Percentiles rank a stretch among this genome's conserved stretches.
Evolutionary conservation across 257 asterid species (phyloP).

Genomic region (Nemophila menziesii): DNA sequence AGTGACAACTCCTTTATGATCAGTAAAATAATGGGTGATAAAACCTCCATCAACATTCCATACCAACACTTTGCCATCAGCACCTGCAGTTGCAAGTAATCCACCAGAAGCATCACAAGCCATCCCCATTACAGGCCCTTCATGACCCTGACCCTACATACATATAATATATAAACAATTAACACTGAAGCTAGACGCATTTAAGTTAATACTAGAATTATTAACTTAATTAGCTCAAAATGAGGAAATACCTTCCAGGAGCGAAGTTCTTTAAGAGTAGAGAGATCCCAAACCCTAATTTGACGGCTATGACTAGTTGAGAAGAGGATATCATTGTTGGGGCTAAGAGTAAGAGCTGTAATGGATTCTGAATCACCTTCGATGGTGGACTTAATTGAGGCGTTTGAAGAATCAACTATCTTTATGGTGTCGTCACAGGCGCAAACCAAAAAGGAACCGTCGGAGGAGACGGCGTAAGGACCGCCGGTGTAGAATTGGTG

Average conservation of each 20-base stretch:
- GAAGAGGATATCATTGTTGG: conserved; percentile 51
- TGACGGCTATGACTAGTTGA: conserved; percentile 85
- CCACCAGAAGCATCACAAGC: conserved; percentile 94
- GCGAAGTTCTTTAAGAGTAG: conserved; percentile 69
- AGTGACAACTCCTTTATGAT: conserved; percentile 91
- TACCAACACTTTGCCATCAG: conserved; percentile 87
- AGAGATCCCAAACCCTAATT: conserved; percentile 85
- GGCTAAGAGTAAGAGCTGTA: conserved; percentile 70
- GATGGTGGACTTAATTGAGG: conserved; percentile 69
- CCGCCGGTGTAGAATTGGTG: conserved; percentile 90
- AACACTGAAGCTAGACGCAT: background rate
- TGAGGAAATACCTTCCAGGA: conserved; percentile 99
- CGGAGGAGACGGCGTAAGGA: conserved; percentile 66
- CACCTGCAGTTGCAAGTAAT: conserved; percentile 91
- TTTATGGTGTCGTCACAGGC: conserved; percentile 68
- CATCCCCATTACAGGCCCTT: conserved; percentile 93
- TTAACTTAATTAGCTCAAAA: background rate
- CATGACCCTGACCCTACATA: conserved; percentile 51
- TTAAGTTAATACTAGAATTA: background rate
- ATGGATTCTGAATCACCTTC: conserved; percentile 81
- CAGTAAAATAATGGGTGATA: conserved; percentile 89
- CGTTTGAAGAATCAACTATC: conserved; percentile 53
- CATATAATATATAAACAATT: background rate
- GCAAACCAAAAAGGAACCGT: conserved; percentile 72
- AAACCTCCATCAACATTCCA: conserved; percentile 98